These are phyloP conservation scores for Theobroma cacao DNA, from an alignment of 345 rosid species.

Conservation along the genomic window DNA sequence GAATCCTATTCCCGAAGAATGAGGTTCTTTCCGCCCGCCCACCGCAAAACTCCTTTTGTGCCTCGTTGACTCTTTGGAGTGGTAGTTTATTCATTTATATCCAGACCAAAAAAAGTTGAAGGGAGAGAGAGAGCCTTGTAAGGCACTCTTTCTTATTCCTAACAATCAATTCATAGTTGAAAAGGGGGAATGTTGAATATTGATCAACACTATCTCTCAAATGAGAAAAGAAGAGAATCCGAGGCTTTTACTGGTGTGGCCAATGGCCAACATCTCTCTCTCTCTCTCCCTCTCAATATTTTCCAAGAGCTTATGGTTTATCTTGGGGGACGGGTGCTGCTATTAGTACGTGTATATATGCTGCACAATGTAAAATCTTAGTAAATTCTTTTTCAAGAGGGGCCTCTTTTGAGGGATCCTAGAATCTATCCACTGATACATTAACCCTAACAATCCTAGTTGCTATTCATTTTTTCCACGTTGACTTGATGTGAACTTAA, in stretches of 20 bases:
- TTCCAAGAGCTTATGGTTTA: no score
- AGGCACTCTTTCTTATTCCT: slow-evolving; percentile 31
- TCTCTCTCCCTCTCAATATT: neutral
- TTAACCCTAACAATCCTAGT: neutral
- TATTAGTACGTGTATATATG: slow-evolving; percentile 8
- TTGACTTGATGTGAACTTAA: neutral
- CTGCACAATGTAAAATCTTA: neutral
- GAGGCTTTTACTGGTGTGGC: slow-evolving; percentile 25
- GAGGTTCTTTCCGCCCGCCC: slow-evolving; percentile 61
- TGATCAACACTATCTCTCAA: no score
- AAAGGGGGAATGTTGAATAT: slow-evolving; percentile 9
- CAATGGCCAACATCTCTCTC: slow-evolving; percentile 14
- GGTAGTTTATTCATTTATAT: slow-evolving; percentile 45
- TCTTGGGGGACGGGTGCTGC: no score
- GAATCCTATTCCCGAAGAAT: slow-evolving; percentile 65
- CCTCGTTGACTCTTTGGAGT: slow-evolving; percentile 47
- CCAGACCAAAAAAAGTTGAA: slow-evolving; percentile 27
- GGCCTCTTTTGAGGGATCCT: neutral
- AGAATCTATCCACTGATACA: neutral
- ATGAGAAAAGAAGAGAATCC: slow-evolving; percentile 32
- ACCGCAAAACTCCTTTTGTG: slow-evolving; percentile 18
- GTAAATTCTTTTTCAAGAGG: neutral
- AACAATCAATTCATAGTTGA: slow-evolving; percentile 8
- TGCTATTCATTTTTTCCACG: neutral
- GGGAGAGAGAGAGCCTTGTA: slow-evolving; percentile 22